Base-by-base conservation (phyloP, 768 basidiomycete species). In the Auricularia cornea region DNA sequence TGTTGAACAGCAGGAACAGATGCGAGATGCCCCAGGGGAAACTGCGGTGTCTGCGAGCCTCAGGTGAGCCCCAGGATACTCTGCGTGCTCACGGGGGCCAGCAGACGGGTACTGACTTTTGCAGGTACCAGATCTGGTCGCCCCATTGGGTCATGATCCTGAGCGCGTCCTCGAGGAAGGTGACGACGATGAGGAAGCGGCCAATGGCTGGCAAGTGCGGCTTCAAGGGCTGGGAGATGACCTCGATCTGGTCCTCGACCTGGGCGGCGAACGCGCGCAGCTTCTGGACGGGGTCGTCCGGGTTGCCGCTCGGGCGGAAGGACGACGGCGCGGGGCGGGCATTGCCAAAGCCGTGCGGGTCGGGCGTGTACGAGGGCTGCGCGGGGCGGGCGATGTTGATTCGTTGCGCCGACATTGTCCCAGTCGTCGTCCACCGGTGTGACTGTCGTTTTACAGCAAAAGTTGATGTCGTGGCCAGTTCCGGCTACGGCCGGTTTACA, bases 71-170 rank as follows among this genome's bases (percentile, higher is more conserved):
- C 18, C 5, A 56, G 40, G 20, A 12, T 18, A 4, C 33, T 20
- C n/a, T n/a, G n/a, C n/a, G n/a, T n/a, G n/a, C n/a, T n/a, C 6
- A 4, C 33, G 32, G 33, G 33, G 38, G 56, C 40, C 41, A 54
- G 14, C 62, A 52, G 31, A 62, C 51, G 62, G 59, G 44, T 33
- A 40, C 60, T 51, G 60, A 97, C 96, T 86, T 88, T 75, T 98
- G 92, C 70, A 99, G 80, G 76, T 98, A 99, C 93, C 96, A 99
- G 62, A 97, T 84, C 77, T 99, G 97, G 79, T 99, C 97, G 59
- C 84, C 74, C 94, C 94, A 98, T 74, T 98, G 96, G 2, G 94
- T 92, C 64, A 92, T 61, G 71, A 98, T 98, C 67, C 97, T 81
- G 70, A 96, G 75, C 10, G 97, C 92, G 72, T 99, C 97, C 81